Evolutionary conservation across 805 yeast genomes (phyloP).

Genomic region (Candida piceae): DNA sequence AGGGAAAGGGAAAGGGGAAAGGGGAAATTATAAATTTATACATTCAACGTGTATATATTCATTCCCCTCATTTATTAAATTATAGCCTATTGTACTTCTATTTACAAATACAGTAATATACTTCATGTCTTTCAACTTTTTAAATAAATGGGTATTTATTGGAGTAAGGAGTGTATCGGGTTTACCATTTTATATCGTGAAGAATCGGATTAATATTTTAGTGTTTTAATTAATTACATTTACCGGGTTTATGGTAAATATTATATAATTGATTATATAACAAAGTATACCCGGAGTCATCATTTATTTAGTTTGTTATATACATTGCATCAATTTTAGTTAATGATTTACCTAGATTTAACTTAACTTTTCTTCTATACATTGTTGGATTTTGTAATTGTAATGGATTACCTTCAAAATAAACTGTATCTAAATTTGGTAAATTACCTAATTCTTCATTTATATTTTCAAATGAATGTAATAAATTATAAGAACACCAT

Average conservation of each 20-base stretch:
- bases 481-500: constrained; percentile 83
- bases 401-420: constrained; percentile 90
- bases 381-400: constrained; percentile 70
- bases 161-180: too few relatives aligned
- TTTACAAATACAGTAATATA: too few relatives aligned
- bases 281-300: too few relatives aligned
- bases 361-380: constrained; percentile 75
- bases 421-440: constrained; percentile 74
- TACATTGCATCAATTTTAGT: constrained; percentile 91
- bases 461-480: constrained; percentile 65
- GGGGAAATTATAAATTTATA: background rate
- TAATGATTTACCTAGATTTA: constrained; percentile 66
- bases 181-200: too few relatives aligned
- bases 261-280: too few relatives aligned
- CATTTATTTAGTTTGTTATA: constrained; percentile 11
- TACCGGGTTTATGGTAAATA: too few relatives aligned
- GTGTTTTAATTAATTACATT: too few relatives aligned
- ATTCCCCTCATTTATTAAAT: too few relatives aligned
- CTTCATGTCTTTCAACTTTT: too few relatives aligned
- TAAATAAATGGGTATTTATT: too few relatives aligned
- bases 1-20: background rate
- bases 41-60: background rate
- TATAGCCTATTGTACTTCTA: too few relatives aligned
- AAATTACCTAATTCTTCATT: constrained; percentile 58
- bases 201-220: too few relatives aligned